Base-by-base conservation (phyloP, 371 early-diverging fungal species). In the Rhizopus delemar region DNA sequence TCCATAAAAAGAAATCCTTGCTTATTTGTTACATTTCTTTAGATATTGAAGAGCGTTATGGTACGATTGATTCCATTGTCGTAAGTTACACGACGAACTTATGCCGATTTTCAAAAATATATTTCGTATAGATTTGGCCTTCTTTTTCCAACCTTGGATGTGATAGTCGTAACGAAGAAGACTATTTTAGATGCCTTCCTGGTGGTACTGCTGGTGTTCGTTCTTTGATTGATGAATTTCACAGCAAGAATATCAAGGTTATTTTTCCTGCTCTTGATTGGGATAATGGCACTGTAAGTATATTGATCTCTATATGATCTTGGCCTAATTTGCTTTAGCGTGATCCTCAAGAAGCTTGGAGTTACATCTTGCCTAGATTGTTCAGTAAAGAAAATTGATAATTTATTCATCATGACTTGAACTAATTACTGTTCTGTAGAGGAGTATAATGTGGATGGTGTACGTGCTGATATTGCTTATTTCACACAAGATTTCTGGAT, bases 261-360 rank as follows among this genome's bases (percentile, higher is more conserved):
- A 41, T 69, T 8, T 64, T 69, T 16, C 59, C 65, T 52, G 46
- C 65, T 15, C 41, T 62, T 15, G 36, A 41, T 22, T 64, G 62
- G 59, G 69, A 69, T 50, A 69, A 65, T n/a, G 69, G 69, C 53
- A 69, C 69, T 43, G 69, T 69, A 61, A 69, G 61, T 58, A 13
- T 12, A 11, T 31, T n/a, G 3, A 16, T 16, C 0, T 35, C 8
- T 9, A 29, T n/a, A 31, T 34, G 41, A 46, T 36, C 33, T 13
- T 3, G 11, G 6, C 15, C 8, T 22, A 31, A 0, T 41, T 53
- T 39, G 31, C 36, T 36, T 32, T 51, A 69, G 69, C 65, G 69
- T 29, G 62, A 69, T 52, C 69, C 69, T 46, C 58, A 62, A 50
- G 69, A 62, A 31, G 32, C 59, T 38, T 69, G 69, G 69, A 61